Conservation (phyloP, 2,329 filamentous ascomycete genomes). For the Aureobasidium melanogenum region DNA sequence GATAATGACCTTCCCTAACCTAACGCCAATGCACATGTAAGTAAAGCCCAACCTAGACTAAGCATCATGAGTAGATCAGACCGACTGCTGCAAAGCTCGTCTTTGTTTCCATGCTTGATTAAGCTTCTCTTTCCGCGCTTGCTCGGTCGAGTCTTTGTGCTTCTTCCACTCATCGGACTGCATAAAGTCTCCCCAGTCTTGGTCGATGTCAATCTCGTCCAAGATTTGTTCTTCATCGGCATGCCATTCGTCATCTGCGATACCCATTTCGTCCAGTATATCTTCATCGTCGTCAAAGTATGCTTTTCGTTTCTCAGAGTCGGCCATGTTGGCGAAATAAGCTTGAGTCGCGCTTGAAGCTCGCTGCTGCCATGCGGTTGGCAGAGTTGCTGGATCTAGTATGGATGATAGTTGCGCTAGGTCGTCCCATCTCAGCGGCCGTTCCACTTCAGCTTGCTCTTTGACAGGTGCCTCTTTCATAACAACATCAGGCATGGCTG, state of each 20-base stretch:
- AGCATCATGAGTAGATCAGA: not conserved
- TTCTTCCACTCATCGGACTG: constrained; percentile 5
- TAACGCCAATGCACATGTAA: not conserved
- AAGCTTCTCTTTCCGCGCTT: not conserved
- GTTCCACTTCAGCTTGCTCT: not conserved
- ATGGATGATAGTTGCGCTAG: constrained; percentile 4
- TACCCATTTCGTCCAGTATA: constrained; percentile 2
- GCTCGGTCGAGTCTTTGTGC: not conserved
- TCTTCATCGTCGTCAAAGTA: constrained; percentile 9
- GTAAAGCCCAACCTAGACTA: not conserved
- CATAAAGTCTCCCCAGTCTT: constrained; percentile 8
- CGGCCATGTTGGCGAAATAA: not conserved
- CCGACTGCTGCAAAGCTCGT: not conserved
- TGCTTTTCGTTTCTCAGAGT: not conserved
- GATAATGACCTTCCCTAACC: not conserved
- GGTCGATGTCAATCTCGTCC: not conserved
- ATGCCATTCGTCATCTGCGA: constrained; percentile 9
- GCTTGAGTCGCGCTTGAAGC: not conserved
- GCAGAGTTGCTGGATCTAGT: not conserved
- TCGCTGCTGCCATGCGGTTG: constrained; percentile 7
- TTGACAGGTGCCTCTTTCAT: not conserved
- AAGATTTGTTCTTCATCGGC: not conserved
- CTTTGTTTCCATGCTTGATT: not conserved
- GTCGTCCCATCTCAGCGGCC: constrained; percentile 14
- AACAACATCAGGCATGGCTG: not conserved